Base-by-base conservation (phyloP, 352 stramenopile genomes). In the Thalassiosira livingstoniorum region DNA sequence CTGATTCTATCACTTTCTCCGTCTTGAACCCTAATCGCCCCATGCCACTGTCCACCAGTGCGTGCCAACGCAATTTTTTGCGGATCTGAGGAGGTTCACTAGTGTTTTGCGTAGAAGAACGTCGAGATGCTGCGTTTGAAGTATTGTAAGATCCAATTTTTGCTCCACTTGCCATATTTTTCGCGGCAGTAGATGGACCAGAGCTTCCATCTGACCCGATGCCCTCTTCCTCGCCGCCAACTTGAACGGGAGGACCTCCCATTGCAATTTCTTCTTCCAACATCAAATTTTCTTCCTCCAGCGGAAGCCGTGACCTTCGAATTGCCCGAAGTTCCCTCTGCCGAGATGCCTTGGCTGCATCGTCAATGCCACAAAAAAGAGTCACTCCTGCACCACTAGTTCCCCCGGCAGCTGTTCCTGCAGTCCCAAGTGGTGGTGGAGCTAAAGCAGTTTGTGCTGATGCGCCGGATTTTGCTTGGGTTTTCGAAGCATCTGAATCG, bases 21-120 rank as follows among this genome's bases (percentile, higher is more conserved):
- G 61, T 87, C 31, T 80, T 82, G 55, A 92, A 92, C 27, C 88
- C 88, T 10, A 92, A 65, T 27, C 88, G 54, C 39, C 88, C 88
- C 88, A 92, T 92, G 13, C 88, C 88, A 35, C 62, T 86, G 69
- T 92, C 88, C 0, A 92, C 76, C 29, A 91, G 58, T 21, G 78
- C 81, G 78, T 91, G 88, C 73, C 79, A 92, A 60, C 85, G 68
- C 25, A 86, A 25, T 78, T 85, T 86, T 43, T 87, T 87, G 0
- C 69, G 54, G 35, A 65, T 69, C 23, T 34, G 39, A n/a, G 61
- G 69, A 31, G 60, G 43, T 45, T 63, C 45, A 3, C 5, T 15
- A n/a, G 32, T 34, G 23, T 53, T 64, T 34, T 18, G 25, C 2
- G 55, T 34, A 64, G 37, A 58, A 55, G 47, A 65, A 2, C 54